Evolutionary conservation across 306 rosid species (phyloP), one percentile per base, ranked within the genome.

Genomic region (Cucurbita argyrosperma): DNA sequence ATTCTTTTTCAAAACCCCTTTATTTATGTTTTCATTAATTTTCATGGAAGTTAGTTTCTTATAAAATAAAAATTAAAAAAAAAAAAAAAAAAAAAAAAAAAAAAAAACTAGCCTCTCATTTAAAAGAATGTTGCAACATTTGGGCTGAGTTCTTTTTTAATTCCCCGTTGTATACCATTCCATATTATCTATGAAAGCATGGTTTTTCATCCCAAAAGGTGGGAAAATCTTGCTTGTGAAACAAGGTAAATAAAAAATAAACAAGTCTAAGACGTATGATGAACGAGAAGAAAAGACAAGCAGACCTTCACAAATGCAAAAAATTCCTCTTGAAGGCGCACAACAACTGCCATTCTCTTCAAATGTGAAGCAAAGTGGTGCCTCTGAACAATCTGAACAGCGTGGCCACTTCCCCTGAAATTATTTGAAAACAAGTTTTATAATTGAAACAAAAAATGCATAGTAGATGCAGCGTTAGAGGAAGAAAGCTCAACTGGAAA

Each of bases 301-400:
- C 84, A 61, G 54, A 94, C 99, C 99, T 94, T 94, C 82, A 94
- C 96, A 85, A 94, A 94, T 78, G 97, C 85, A 3, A 88, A 85
- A 89, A 89, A 94, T 39, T 82, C 90, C 75, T 94, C 99, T 79
- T 91, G 90, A 82, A 89, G 86, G 81, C 96, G 97, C 76, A 94
- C 99, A 81, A 94, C 79, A 76, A 87, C 99, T 58, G 99, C 90
- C 99, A 94, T 94, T 79, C 99, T 86, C 83, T 94, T 94, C 80
- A 94, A 84, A 73, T 94, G 82, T 76, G 99, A 94, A 42, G 99
- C 95, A 79, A 94, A 94, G 85, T 94, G 99, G 84, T 89, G 88
- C 72, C 99, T 88, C 82, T 91, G 99, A 82, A 94, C 87, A 87
- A 94, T 94, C 86, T 88, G 99, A 71, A 94, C 99, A 37, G 92